Conservation (phyloP, 129 eudicot species). For the Smallanthus sonchifolius region DNA sequence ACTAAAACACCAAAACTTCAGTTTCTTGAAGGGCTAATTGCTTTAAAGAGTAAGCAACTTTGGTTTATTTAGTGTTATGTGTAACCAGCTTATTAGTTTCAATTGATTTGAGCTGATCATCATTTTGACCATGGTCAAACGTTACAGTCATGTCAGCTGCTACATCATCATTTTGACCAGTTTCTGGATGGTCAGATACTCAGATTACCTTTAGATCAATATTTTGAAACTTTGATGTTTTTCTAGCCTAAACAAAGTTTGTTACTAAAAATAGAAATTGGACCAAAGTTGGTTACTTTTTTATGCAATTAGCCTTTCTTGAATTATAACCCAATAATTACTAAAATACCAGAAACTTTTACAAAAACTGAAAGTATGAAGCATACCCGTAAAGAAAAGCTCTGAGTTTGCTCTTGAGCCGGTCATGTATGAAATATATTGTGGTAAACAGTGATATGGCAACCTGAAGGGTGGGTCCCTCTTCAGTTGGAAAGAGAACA, state of each 20-base stretch:
- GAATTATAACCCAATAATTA: not conserved
- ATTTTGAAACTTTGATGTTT: not conserved
- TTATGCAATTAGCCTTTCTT: not conserved
- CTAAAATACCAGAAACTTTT: not conserved
- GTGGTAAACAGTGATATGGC: slow-evolving; percentile 67
- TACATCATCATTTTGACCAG: not conserved
- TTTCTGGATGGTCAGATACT: not conserved
- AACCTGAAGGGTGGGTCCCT: slow-evolving; percentile 97
- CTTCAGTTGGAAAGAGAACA: slow-evolving; percentile 89
- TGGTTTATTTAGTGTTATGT: not conserved
- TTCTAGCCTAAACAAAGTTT: not conserved
- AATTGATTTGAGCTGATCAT: not conserved
- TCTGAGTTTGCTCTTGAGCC: slow-evolving; percentile 72
- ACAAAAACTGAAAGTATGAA: slow-evolving; percentile 2
- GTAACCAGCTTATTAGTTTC: not conserved
- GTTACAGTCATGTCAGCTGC: not conserved
- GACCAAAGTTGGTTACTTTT: not conserved
- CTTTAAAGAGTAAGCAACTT: not conserved
- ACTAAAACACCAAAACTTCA: not conserved
- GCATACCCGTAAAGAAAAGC: slow-evolving; percentile 95
- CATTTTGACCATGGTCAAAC: not conserved
- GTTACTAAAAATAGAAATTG: not conserved
- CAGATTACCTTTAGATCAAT: not conserved
- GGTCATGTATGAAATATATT: slow-evolving; percentile 72
- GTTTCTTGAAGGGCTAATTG: slow-evolving; percentile 1